Evolutionary conservation across 768 basidiomycete genomes (phyloP).

Genomic region (Mycena metata): DNA sequence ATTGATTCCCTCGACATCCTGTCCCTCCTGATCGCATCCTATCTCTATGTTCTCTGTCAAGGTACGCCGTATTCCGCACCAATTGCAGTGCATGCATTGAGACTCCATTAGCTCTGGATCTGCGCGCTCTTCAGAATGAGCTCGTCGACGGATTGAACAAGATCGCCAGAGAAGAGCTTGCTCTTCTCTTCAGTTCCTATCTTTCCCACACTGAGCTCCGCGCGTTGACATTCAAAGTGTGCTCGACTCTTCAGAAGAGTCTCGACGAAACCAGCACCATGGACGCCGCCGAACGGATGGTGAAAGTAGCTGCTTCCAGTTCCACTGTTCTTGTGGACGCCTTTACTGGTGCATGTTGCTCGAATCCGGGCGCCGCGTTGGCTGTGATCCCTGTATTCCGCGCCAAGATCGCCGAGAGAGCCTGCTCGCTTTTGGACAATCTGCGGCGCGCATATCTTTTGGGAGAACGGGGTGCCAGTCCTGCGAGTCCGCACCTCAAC

Average conservation of each 20-base stretch:
- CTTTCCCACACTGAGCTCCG: constrained; percentile 52
- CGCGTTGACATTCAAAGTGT: constrained; percentile 54
- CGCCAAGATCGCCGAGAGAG: constrained; percentile 61
- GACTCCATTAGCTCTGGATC: constrained; percentile 72
- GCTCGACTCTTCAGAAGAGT: constrained; percentile 59
- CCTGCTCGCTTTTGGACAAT: constrained; percentile 59
- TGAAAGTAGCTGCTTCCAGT: constrained; percentile 73
- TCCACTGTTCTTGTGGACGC: constrained; percentile 76
- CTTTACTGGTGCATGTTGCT: constrained; percentile 58
- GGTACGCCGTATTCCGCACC: constrained; percentile 45
- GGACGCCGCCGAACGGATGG: constrained; percentile 80
- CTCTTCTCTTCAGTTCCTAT: constrained; percentile 55
- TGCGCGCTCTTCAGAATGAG: constrained; percentile 80
- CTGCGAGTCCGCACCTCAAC: constrained; percentile 76
- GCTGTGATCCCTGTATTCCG: constrained; percentile 68
- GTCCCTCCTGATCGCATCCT: constrained; percentile 35
- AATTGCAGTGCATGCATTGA: not conserved
- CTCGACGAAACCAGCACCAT: constrained; percentile 79
- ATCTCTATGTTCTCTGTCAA: constrained; percentile 66
- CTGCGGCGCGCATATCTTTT: constrained; percentile 71
- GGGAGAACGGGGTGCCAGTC: constrained; percentile 70
- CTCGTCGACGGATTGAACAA: constrained; percentile 64
- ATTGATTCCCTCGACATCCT: constrained; percentile 38
- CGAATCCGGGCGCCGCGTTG: constrained; percentile 48
- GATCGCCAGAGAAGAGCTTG: constrained; percentile 66